These are phyloP conservation scores for Exophiala viscosa DNA, from an alignment of 2,329 filamentous ascomycete genomes.

Conservation along the genomic window DNA sequence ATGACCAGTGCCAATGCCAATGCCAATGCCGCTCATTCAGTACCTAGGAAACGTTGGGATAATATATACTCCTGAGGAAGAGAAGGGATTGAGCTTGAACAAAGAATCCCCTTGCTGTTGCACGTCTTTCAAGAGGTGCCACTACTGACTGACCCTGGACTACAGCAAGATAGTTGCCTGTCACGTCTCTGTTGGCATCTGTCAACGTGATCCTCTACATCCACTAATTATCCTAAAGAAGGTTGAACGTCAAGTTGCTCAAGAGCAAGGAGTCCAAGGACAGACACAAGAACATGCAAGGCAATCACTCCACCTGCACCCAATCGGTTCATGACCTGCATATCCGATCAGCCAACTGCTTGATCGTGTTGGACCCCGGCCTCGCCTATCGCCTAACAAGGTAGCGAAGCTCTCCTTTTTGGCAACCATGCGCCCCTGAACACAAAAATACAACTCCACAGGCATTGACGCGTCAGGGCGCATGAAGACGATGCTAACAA, in stretches of 20 bases:
- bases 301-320: conserved; percentile 13
- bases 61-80: too few relatives aligned
- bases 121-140: too few relatives aligned
- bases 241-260: neutral
- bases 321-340: conserved; percentile 22
- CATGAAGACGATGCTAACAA: neutral
- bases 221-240: neutral
- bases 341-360: conserved; percentile 15
- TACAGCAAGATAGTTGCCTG: too few relatives aligned
- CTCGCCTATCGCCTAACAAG: conserved; percentile 18
- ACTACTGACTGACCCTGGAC: too few relatives aligned
- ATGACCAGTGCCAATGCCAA: too few relatives aligned
- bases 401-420: conserved; percentile 8
- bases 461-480: neutral
- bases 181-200: too few relatives aligned
- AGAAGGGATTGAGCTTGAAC: too few relatives aligned
- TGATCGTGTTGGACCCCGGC: conserved; percentile 19
- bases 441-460: neutral
- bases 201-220: neutral
- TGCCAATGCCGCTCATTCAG: too few relatives aligned
- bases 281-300: conserved; percentile 4
- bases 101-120: too few relatives aligned
- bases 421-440: neutral
- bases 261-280: neutral
- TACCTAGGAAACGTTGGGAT: too few relatives aligned